Conservation (phyloP, 2,329 filamentous ascomycete species). For the Dactylellina haptotyla region DNA sequence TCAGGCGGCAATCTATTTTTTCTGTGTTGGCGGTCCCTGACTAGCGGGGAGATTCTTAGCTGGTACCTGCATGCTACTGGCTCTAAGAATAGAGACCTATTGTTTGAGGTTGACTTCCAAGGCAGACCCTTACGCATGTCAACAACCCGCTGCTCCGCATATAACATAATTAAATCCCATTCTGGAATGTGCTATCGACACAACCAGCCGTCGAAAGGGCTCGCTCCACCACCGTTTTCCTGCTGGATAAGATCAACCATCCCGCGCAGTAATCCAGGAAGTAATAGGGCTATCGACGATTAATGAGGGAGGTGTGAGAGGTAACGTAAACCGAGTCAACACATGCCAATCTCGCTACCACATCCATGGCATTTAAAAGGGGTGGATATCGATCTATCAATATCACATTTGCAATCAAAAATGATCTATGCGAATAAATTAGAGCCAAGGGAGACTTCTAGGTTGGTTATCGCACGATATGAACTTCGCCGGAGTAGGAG, state of each 20-base stretch:
- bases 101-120: slow-evolving; percentile 39
- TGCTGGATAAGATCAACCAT: slow-evolving; percentile 11
- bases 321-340: background rate
- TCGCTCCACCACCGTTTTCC: slow-evolving; percentile 14
- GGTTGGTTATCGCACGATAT: too few species aligned
- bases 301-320: slow-evolving; percentile 16
- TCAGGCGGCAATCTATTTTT: slow-evolving; percentile 25
- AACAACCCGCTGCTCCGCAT: background rate
- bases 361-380: slow-evolving; percentile 7
- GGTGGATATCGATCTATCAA: background rate
- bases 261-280: slow-evolving; percentile 1
- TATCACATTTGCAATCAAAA: background rate
- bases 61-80: background rate
- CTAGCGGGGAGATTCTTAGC: slow-evolving; percentile 36
- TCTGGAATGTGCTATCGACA: slow-evolving; percentile 33
- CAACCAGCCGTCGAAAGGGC: slow-evolving; percentile 6
- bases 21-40: background rate
- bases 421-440: background rate
- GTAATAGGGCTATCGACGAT: background rate
- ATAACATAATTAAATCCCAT: slow-evolving; percentile 1
- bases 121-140: slow-evolving; percentile 16
- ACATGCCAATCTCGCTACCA: slow-evolving; percentile 35
- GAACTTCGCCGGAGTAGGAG: too few species aligned
- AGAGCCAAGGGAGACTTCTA: too few species aligned
- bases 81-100: slow-evolving; percentile 48